Conservation (phyloP, 164 flowering plant species). For the Berberis vulgaris region DNA sequence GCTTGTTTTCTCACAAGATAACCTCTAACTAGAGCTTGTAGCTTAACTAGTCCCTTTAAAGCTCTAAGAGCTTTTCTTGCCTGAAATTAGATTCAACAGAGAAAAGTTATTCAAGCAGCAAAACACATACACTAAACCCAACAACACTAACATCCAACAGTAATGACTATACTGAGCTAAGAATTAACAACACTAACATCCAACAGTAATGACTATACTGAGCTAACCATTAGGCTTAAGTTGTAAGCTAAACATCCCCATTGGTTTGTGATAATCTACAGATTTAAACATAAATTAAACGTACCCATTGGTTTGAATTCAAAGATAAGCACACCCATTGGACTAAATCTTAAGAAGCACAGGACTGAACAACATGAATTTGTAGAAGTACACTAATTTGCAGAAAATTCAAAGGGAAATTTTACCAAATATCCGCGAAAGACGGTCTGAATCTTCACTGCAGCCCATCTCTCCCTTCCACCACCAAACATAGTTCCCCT, state of each 20-base stretch:
- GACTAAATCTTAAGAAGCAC: no score
- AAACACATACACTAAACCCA: neutral
- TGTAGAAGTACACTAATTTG: no score
- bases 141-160: neutral
- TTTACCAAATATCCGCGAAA: conserved; percentile 79
- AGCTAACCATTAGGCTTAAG: neutral
- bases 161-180: no score
- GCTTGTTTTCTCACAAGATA: conserved; percentile 71
- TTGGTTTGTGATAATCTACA: no score
- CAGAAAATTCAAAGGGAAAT: neutral
- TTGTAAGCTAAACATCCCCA: no score
- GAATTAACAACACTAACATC: neutral
- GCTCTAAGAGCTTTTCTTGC: conserved; percentile 85
- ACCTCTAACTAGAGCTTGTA: conserved; percentile 76
- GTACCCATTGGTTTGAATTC: no score
- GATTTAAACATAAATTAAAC: no score
- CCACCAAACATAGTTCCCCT: conserved; percentile 56
- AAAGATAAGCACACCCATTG: no score
- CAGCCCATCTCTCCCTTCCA: conserved; percentile 63
- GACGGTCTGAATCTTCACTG: conserved; percentile 63
- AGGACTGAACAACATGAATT: no score
- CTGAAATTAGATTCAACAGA: conserved; percentile 19
- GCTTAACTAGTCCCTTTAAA: conserved; percentile 61
- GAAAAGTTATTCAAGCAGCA: neutral
- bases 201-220: no score